Percentiles rank a stretch among this genome's conserved stretches.
Conservation (phyloP, 768 basidiomycete genomes). For the Trametes sanguinea region DNA sequence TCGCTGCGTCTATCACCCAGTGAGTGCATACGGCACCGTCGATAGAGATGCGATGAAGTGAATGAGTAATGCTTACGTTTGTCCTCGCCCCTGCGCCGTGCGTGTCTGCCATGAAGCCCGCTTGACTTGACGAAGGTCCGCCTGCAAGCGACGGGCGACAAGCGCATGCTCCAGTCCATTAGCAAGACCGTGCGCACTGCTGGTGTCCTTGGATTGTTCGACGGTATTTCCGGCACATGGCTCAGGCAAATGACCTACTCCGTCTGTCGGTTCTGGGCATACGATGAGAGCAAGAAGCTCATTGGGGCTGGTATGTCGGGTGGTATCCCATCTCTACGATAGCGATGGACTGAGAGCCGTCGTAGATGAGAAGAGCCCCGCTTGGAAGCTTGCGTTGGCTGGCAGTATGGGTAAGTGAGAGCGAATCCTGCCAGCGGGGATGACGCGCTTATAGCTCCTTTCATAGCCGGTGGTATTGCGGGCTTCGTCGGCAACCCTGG, state of each 20-base stretch:
- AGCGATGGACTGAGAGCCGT: neutral
- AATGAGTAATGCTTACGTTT: neutral
- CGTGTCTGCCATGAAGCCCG: slow-evolving; percentile 46
- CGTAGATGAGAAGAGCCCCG: slow-evolving; percentile 61
- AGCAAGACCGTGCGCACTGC: slow-evolving; percentile 81
- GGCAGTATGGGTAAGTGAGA: slow-evolving; percentile 78
- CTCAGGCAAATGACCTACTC: slow-evolving; percentile 93
- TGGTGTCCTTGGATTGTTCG: slow-evolving; percentile 77
- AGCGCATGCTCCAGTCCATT: slow-evolving; percentile 83
- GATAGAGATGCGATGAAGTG: neutral
- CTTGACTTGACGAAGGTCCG: slow-evolving; percentile 91
- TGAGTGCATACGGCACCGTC: slow-evolving; percentile 37
- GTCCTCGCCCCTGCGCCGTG: neutral
- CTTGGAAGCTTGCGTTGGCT: slow-evolving; percentile 79
- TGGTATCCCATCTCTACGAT: neutral
- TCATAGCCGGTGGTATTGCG: slow-evolving; percentile 78
- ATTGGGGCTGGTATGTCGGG: slow-evolving; percentile 56
- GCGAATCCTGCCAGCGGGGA: neutral
- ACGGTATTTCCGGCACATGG: slow-evolving; percentile 88
- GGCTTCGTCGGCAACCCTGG: slow-evolving; percentile 89
- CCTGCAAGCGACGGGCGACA: slow-evolving; percentile 89
- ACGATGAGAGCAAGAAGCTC: slow-evolving; percentile 87
- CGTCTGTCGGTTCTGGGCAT: slow-evolving; percentile 90
- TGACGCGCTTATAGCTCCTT: slow-evolving; percentile 7
- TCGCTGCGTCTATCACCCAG: slow-evolving; percentile 89